Evolutionary conservation across 1,139 yeast species (phyloP), one percentile per base, ranked within the genome.

Genomic region (Yamadazyma dendronema): DNA sequence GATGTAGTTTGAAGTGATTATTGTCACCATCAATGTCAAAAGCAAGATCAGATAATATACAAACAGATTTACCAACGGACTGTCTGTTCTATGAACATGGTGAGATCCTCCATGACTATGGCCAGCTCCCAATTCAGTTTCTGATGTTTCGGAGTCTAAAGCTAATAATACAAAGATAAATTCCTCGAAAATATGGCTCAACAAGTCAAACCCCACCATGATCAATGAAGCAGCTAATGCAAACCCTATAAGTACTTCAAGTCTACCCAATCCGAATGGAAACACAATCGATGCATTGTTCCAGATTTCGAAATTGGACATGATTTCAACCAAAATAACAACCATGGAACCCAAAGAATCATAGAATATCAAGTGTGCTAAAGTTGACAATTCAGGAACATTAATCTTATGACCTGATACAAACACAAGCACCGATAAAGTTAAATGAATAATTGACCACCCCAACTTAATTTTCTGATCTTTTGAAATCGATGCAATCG

Each of bases 291-390:
- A 84, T n/a, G 92, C 77, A 40, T 77, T 79, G 46, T 77, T 81
- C 97, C 97, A 92, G 4, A 85, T 95, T 47, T 87, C 95, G 56
- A 92, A 92, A 54, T 90, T 92, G 12, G 89, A 77, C 75, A 92
- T 75, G 9, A 88, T 73, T 43, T 84, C 89, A 8, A 89, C 96
- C 17, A 77, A 63, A 0, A 85, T 84, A 9, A 83, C 73, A 13
- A 85, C 72, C 3, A 83, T 55, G 24, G 90, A 84, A 1, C 95
- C 94, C 36, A 89, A 65, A 0, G 96, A 79, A 57, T 92, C 97
- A 57, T 88, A 92, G 43, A 89, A 83, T 4, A 89, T 72, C 44
- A 92, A 67, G 63, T 92, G 97, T 0, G 97, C 86, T 36, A 92
- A 65, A 0, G 97, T 90, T 0, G 86, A 74, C 28, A 89, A 67